Base-by-base conservation (phyloP, 805 yeast species). In the Candida odintsovae region DNA sequence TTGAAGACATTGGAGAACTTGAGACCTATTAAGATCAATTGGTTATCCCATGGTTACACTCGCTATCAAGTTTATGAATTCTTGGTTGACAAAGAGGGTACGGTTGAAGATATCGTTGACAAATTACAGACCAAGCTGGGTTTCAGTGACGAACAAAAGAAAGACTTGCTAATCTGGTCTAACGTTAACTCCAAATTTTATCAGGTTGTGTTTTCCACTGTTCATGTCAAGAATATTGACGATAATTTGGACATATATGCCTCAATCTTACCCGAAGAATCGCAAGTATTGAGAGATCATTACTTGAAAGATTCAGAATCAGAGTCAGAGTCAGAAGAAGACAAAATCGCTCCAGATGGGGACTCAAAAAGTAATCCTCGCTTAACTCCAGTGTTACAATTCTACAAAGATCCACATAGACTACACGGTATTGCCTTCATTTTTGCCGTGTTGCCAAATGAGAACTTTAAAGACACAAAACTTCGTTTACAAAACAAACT, bases 371-470 rank as follows among this genome's bases (percentile, higher is more conserved):
- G 59, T 21, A 62, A 28, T 10, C 51, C 71, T 2, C 73, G 71
- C 54, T 57, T 85, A 38, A 74, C 86, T 2, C 76, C 86, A 4
- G 95, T 83, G 2, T 72, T 80, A 53, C 97, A 90, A 60, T 90
- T 83, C 66, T 77, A 82, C 63, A 86, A 84, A 55, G 86, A 82
- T 37, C 71, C 83, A 22, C 74, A 71, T 39, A 67, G 73, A 38
- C 70, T 76, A 20, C 98, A 90, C 63, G 90, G 96, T n/a, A 72
- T 84, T 42, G 95, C 97, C 4, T 90, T 90, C 61, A 68, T 86
- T 10, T 87, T 90, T 61, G 76, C 79, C n/a, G 65, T 86, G 7
- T 72, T 78, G 41, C 82, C 86, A 9, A 78, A 73, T 13, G 99
- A 94, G 62, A 65, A 68, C 40, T 77, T 86, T 40, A 59, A 64